phyloP scores from a whole-genome alignment of 768 basidiomycete genomes.

The Harrya chromipes region DNA sequence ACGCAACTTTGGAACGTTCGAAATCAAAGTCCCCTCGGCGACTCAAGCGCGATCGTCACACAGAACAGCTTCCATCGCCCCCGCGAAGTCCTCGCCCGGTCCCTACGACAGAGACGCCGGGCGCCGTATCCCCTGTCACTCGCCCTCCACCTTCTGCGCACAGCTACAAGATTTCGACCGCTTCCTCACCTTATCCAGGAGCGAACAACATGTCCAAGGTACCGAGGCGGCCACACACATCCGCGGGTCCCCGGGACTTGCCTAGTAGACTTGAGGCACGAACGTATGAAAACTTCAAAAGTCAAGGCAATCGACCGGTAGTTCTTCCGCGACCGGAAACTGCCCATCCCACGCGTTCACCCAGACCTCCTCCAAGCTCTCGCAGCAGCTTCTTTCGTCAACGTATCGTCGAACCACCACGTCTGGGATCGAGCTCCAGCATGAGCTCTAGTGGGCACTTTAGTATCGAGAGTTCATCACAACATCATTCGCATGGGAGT shows the following conservation, averaged over 20 bases:
- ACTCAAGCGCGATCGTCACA: constrained; percentile 31
- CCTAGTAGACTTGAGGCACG: constrained; percentile 28
- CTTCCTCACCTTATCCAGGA: constrained; percentile 30
- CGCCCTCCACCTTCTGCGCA: constrained; percentile 15
- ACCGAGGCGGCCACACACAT: constrained; percentile 64
- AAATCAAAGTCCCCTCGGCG: constrained; percentile 60
- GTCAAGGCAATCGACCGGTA: constrained; percentile 12
- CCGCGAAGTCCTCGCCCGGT: constrained; percentile 32
- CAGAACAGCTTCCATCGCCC: constrained; percentile 37
- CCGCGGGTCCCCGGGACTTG: constrained; percentile 67
- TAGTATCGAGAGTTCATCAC: constrained; percentile 17
- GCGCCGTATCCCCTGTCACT: constrained; percentile 2
- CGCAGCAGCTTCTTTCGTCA: constrained; percentile 19
- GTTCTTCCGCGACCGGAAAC: constrained; percentile 28
- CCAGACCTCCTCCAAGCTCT: constrained; percentile 11
- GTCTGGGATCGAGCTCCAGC: constrained; percentile 31
- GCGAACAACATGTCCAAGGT: constrained; percentile 30
- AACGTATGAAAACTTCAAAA: constrained; percentile 11
- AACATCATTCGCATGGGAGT: constrained; percentile 12
- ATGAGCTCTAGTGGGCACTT: constrained; percentile 49
- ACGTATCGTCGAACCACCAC: constrained; percentile 24
- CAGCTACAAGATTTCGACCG: constrained; percentile 27
- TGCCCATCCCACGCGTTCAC: constrained; percentile 15
- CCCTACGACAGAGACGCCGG: constrained; percentile 8
- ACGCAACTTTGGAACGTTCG: constrained; percentile 33